Evolutionary conservation across 1,284 basidiomycete genomes (phyloP).

Genomic region (Trichosporon sp.): DNA sequence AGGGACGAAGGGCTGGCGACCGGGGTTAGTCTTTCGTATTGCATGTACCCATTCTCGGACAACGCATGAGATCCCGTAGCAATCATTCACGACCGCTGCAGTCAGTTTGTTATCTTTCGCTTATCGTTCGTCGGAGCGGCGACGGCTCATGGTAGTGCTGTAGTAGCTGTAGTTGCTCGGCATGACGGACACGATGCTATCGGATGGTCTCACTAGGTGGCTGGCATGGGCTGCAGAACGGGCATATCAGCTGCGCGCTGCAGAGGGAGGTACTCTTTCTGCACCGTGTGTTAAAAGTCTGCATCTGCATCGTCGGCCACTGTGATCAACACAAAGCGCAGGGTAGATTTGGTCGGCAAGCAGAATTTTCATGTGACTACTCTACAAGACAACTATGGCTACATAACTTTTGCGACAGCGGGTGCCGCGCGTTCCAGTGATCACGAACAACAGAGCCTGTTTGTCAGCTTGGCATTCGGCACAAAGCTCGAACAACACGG

Average conservation of each 20-base stretch:
- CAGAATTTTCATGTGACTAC: too few relatives aligned
- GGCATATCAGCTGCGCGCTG: not conserved
- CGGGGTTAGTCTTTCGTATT: slow-evolving; percentile 27
- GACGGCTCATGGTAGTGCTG: not conserved
- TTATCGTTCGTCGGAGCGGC: not conserved
- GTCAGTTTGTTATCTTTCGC: not conserved
- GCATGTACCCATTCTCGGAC: slow-evolving; percentile 31
- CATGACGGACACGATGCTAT: not conserved
- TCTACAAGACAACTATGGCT: too few relatives aligned
- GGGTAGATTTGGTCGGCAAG: too few relatives aligned
- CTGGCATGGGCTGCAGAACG: not conserved
- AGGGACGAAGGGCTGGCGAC: slow-evolving; percentile 24
- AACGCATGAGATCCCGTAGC: slow-evolving; percentile 4
- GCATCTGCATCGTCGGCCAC: too few relatives aligned
- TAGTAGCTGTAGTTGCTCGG: not conserved
- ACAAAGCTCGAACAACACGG: not conserved
- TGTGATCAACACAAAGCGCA: too few relatives aligned
- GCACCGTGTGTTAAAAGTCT: too few relatives aligned
- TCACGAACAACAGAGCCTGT: not conserved
- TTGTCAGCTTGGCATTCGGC: not conserved
- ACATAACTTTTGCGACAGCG: too few relatives aligned
- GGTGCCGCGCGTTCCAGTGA: too few relatives aligned
- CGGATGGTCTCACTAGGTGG: not conserved
- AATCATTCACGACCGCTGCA: not conserved
- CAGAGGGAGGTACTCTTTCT: too few relatives aligned